Base-by-base conservation (phyloP, 306 rosid species). In the Fragaria iinumae region DNA sequence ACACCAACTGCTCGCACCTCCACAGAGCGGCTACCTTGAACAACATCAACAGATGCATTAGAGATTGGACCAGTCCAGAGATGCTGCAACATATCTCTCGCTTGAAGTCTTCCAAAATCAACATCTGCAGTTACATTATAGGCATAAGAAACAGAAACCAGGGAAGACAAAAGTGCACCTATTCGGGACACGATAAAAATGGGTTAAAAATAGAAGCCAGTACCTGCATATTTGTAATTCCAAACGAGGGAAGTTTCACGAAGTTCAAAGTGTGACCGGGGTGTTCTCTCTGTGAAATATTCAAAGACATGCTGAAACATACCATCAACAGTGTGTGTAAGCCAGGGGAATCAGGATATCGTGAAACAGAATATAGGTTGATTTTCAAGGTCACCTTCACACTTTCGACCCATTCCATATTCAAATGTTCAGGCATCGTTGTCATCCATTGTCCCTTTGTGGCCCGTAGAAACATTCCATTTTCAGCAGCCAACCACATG, bases 31-130 rank as follows among this genome's bases (percentile, higher is more conserved):
- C 92, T 92, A 4, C 98, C 98, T 84, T 95, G 98, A 80, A 95
- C 92, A 82, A 95, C 98, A 76, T 95, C 98, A 60, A 95, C 90
- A 29, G 96, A 84, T 49, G 98, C 93, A 82, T 94, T 94, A 62
- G 98, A 94, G 81, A 94, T 94, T 73, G 98, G 97, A 67, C 97
- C 98, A 3, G 97, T 94, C 90, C 98, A 94, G 75, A 94, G 96
- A 88, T 94, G 98, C 87, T 94, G 98, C 79, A 94, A 81, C 98
- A 94, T 88, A 77, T 94, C 98, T 85, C 90, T 89, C 38, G 98
- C 98, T 89, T 94, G 98, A 72, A 94, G 88, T 87, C 83, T 87
- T 81, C 98, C 98, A 76, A 94, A 94, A 80, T 94, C 98, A 77
- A 81, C 68, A 88, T 94, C 98, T 94, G 69, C 78, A 80, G 83